phyloP scores from a whole-genome alignment of 108 stramenopile genomes.

The Epithemia pelagica region DNA sequence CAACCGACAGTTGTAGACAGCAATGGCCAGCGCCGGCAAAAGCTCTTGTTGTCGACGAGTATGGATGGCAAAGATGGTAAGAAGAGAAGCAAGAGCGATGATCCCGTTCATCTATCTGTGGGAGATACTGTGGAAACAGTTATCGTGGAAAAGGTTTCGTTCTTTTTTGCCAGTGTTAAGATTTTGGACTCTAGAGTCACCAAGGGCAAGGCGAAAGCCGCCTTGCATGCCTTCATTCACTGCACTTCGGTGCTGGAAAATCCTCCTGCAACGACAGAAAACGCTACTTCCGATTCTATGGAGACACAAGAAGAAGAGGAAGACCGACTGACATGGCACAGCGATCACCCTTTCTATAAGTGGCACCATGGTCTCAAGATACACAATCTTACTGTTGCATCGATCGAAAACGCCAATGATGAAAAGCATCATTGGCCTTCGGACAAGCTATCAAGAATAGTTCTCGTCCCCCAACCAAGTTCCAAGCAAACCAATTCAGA shows the following conservation, averaged over 20 bases:
- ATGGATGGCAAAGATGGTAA: not conserved
- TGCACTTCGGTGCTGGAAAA: not conserved
- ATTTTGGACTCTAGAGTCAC: constrained; percentile 18
- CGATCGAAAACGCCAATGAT: constrained; percentile 28
- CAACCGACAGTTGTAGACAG: not conserved
- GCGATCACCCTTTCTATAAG: constrained; percentile 65
- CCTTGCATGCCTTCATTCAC: constrained; percentile 31
- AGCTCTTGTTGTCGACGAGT: not conserved
- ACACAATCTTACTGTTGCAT: constrained; percentile 39
- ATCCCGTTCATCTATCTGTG: constrained; percentile 8
- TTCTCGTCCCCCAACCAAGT: not conserved
- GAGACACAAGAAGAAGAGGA: constrained; percentile 16
- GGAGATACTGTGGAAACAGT: constrained; percentile 43
- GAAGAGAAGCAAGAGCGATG: constrained; percentile 14
- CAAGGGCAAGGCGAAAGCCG: constrained; percentile 26
- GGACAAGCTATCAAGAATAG: not conserved
- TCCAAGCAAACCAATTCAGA: not conserved
- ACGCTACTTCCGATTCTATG: constrained; percentile 25
- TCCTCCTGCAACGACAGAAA: constrained; percentile 6
- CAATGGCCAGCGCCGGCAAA: not conserved
- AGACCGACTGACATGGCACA: not conserved
- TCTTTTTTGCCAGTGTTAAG: constrained; percentile 41
- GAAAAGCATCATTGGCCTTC: too few species aligned
- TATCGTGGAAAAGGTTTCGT: constrained; percentile 3
- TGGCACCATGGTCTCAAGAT: constrained; percentile 47